Evolutionary conservation across 106 monocot genomes (phyloP).

Genomic region (Alisma plantagoaquatica): DNA sequence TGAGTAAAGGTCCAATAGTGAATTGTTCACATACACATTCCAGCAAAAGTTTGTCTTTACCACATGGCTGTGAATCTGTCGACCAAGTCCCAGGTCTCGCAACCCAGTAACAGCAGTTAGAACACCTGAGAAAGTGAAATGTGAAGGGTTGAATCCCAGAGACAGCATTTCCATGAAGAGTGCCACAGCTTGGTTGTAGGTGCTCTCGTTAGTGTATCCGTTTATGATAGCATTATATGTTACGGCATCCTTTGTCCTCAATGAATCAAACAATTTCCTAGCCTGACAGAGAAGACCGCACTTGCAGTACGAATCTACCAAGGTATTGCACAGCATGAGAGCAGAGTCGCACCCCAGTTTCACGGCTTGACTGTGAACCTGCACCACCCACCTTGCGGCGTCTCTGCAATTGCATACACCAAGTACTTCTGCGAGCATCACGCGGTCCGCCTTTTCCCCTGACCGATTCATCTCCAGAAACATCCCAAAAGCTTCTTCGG

Average conservation of each 20-base stretch:
- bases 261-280: conserved; percentile 28
- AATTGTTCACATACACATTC: conserved; percentile 73
- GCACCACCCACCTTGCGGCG: conserved; percentile 16
- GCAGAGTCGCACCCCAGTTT: conserved; percentile 36
- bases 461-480: conserved; percentile 37
- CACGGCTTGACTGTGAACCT: conserved; percentile 34
- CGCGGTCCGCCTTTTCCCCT: conserved; percentile 32
- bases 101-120: conserved; percentile 39
- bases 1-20: conserved; percentile 77
- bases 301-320: conserved; percentile 83
- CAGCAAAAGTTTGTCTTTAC: conserved; percentile 50
- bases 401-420: conserved; percentile 26
- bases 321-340: conserved; percentile 50
- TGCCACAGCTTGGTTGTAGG: conserved; percentile 27
- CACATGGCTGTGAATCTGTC: conserved; percentile 50
- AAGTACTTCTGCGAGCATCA: conserved; percentile 35
- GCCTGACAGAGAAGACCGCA: conserved; percentile 28
- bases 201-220: conserved; percentile 51
- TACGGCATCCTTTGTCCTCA: conserved; percentile 43
- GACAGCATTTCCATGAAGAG: conserved; percentile 44
- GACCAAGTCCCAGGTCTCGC: conserved; percentile 42
- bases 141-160: conserved; percentile 40
- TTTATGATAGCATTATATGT: conserved; percentile 71
- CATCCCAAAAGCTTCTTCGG: conserved; percentile 25
- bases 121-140: conserved; percentile 74